Conservation (phyloP, 208 protist genomes). For the Acanthamoeba castellanii region DNA sequence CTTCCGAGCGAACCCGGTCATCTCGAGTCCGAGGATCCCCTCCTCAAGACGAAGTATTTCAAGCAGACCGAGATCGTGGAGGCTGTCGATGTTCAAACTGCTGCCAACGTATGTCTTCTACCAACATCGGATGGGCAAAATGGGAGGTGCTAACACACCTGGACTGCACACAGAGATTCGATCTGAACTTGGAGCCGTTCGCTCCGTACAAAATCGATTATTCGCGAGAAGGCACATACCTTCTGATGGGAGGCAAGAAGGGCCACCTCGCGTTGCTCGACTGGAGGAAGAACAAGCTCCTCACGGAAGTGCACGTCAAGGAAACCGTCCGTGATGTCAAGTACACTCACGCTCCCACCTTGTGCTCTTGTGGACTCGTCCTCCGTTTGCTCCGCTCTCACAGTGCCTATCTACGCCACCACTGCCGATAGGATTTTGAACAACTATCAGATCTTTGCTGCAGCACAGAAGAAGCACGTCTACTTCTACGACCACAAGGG, state of each 20-base stretch:
- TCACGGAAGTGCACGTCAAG: slow-evolving; percentile 95
- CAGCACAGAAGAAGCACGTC: slow-evolving; percentile 98
- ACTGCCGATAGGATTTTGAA: slow-evolving; percentile 94
- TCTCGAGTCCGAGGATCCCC: slow-evolving; percentile 85
- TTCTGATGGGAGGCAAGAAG: slow-evolving; percentile 95
- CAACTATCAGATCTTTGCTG: slow-evolving; percentile 98
- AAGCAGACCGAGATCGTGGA: slow-evolving; percentile 93
- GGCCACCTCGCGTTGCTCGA: slow-evolving; percentile 97
- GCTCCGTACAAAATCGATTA: slow-evolving; percentile 97
- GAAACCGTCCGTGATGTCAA: slow-evolving; percentile 95
- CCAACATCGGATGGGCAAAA: not conserved
- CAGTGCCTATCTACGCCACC: not conserved
- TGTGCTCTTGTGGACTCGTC: not conserved
- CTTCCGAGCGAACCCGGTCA: slow-evolving; percentile 81
- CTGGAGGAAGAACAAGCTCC: slow-evolving; percentile 95
- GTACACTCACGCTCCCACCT: slow-evolving; percentile 42
- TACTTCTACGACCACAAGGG: slow-evolving; percentile 99
- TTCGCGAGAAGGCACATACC: slow-evolving; percentile 93
- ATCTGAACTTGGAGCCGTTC: slow-evolving; percentile 94
- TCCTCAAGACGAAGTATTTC: slow-evolving; percentile 93
- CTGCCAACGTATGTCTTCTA: slow-evolving; percentile 89
- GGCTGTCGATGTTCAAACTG: slow-evolving; percentile 94
- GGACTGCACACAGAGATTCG: slow-evolving; percentile 87
- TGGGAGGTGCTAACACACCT: not conserved
- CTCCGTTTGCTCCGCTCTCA: not conserved